Conservation (phyloP, 306 rosid species). For the Begonia fuchsioides region DNA sequence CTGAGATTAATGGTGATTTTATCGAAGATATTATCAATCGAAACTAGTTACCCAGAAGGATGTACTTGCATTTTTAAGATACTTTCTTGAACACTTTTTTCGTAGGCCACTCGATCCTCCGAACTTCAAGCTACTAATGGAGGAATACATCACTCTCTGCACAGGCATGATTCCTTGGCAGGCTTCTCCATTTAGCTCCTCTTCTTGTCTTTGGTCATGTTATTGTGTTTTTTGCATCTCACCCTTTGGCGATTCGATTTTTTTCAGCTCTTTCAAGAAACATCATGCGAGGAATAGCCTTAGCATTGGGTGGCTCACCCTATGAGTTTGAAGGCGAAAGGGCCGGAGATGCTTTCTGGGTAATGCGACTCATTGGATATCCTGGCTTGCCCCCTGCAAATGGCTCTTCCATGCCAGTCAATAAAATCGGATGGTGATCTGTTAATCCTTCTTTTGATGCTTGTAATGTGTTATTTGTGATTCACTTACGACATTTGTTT, state of each 20-base stretch:
- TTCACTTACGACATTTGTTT: slow-evolving; percentile 16
- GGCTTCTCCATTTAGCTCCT: background rate
- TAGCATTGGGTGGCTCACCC: slow-evolving; percentile 75
- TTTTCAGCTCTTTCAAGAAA: slow-evolving; percentile 61
- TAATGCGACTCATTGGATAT: slow-evolving; percentile 68
- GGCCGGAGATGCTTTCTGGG: slow-evolving; percentile 95
- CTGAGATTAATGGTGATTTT: background rate
- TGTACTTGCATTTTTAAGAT: background rate
- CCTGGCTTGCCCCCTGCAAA: slow-evolving; percentile 36
- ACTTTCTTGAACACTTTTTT: background rate
- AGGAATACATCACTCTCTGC: slow-evolving; percentile 62
- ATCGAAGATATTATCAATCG: too few species aligned
- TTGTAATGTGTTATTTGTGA: background rate
- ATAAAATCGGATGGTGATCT: slow-evolving; percentile 77
- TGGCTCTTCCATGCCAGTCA: slow-evolving; percentile 14
- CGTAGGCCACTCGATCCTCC: slow-evolving; percentile 75
- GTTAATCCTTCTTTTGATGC: background rate
- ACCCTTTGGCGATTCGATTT: slow-evolving; percentile 9
- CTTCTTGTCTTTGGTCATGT: background rate
- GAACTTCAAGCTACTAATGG: slow-evolving; percentile 39
- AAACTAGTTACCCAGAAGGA: too few species aligned
- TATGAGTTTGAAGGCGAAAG: slow-evolving; percentile 82
- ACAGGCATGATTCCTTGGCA: slow-evolving; percentile 39
- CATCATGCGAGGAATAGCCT: slow-evolving; percentile 78
- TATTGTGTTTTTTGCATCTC: slow-evolving; percentile 1